Percentiles rank a stretch among this genome's conserved stretches.
phyloP scores from a whole-genome alignment of 768 basidiomycete species.

The Galerina marginata region DNA sequence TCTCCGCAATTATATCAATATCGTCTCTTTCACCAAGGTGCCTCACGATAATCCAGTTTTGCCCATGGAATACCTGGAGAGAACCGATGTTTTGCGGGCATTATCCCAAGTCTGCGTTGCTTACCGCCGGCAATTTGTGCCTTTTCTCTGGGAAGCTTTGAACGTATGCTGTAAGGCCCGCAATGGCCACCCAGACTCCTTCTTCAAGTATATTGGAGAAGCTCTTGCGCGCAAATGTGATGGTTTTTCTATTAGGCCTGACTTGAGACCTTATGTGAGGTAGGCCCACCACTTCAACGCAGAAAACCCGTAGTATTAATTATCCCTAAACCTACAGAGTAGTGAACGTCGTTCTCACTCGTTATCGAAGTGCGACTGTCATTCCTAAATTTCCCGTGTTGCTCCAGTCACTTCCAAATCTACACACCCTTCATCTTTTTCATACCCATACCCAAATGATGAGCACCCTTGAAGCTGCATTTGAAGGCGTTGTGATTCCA shows the following conservation, averaged over 20 bases:
- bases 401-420: slow-evolving; percentile 30
- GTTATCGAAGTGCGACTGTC: slow-evolving; percentile 28
- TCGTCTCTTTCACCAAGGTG: slow-evolving; percentile 9
- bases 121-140: slow-evolving; percentile 19
- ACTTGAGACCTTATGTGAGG: slow-evolving; percentile 18
- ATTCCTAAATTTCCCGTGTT: slow-evolving; percentile 32
- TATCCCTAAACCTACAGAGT: slow-evolving; percentile 10
- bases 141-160: slow-evolving; percentile 18
- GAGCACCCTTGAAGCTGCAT: slow-evolving; percentile 27
- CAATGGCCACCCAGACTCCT: not conserved
- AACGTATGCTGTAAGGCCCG: slow-evolving; percentile 13
- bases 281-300: not conserved
- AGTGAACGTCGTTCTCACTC: slow-evolving; percentile 33
- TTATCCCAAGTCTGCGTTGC: slow-evolving; percentile 25
- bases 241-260: slow-evolving; percentile 13
- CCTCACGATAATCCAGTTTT: slow-evolving; percentile 14
- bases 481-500: slow-evolving; percentile 26
- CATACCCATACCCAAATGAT: slow-evolving; percentile 39
- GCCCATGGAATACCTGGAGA: slow-evolving; percentile 9
- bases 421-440: slow-evolving; percentile 36
- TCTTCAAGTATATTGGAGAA: slow-evolving; percentile 18
- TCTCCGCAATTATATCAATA: slow-evolving; percentile 6
- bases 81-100: slow-evolving; percentile 18
- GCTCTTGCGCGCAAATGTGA: slow-evolving; percentile 19
- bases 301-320: too few species aligned